These are phyloP conservation scores for Lolium perenne DNA, from an alignment of 176 grass and related monocot species.

Conservation along the genomic window DNA sequence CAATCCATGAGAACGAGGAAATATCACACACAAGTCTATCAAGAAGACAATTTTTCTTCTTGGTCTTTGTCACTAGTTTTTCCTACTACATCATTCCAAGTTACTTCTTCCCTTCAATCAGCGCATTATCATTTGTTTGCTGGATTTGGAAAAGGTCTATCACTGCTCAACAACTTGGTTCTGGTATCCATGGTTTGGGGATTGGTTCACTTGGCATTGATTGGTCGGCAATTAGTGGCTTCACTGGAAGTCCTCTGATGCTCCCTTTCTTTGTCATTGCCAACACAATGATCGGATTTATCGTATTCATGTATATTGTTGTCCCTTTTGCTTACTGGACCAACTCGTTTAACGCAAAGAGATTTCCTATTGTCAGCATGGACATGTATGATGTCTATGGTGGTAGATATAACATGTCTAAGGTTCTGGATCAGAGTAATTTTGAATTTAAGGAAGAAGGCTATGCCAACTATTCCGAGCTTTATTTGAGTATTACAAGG, in stretches of 20 bases:
- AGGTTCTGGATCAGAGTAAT: not conserved
- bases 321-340: slow-evolving; percentile 27
- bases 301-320: slow-evolving; percentile 18
- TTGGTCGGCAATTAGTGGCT: not conserved
- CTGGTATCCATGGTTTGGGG: not conserved
- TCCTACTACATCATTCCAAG: slow-evolving; percentile 3
- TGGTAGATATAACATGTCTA: slow-evolving; percentile 11
- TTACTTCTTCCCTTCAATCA: slow-evolving; percentile 7
- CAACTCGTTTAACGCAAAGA: slow-evolving; percentile 28
- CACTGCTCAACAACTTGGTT: slow-evolving; percentile 4
- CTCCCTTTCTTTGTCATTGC: slow-evolving; percentile 14
- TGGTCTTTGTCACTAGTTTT: slow-evolving; percentile 11
- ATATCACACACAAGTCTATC: not conserved
- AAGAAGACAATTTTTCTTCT: slow-evolving; percentile 17
- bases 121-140: slow-evolving; percentile 14
- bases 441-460: not conserved
- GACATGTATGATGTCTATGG: slow-evolving; percentile 25
- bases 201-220: slow-evolving; percentile 10
- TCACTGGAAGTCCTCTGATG: not conserved
- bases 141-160: slow-evolving; percentile 24
- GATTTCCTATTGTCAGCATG: slow-evolving; percentile 19
- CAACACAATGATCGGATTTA: slow-evolving; percentile 18
- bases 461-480: not conserved
- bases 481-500: slow-evolving; percentile 10
- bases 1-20: slow-evolving; percentile 35